Evolutionary conservation across 768 basidiomycete species (phyloP).

Genomic region (Hortiboletus campestris): DNA sequence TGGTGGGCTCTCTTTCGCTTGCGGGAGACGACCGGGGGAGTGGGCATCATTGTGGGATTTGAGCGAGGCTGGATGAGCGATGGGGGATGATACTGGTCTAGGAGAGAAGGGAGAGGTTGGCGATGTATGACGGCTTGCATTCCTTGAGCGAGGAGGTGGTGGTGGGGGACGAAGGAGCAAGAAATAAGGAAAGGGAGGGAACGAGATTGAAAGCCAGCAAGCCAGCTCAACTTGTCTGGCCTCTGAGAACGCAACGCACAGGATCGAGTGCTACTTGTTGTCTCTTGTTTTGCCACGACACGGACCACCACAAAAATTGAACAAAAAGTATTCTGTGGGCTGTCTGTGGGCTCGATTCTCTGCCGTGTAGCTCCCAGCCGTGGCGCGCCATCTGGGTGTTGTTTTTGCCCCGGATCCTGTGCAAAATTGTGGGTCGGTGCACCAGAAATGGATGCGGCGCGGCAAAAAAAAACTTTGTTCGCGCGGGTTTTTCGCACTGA

Average conservation of each 20-base stretch:
- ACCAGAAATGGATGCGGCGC: slow-evolving; percentile 10
- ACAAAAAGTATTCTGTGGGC: not conserved
- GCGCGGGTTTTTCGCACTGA: slow-evolving; percentile 13
- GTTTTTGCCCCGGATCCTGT: slow-evolving; percentile 4
- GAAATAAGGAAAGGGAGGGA: slow-evolving; percentile 14
- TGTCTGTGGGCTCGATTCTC: no score
- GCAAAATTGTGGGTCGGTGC: not conserved
- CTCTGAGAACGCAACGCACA: slow-evolving; percentile 35
- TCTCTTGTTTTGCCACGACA: slow-evolving; percentile 25
- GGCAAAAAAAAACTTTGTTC: not conserved
- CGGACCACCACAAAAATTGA: slow-evolving; percentile 6
- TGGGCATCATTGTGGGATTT: slow-evolving; percentile 64
- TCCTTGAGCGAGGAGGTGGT: slow-evolving; percentile 56
- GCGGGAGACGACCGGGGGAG: slow-evolving; percentile 69
- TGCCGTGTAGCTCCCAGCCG: not conserved
- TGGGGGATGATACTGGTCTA: slow-evolving; percentile 66
- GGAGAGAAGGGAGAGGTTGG: slow-evolving; percentile 56
- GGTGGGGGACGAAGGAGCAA: slow-evolving; percentile 19
- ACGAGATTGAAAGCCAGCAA: slow-evolving; percentile 38
- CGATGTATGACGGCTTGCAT: slow-evolving; percentile 75
- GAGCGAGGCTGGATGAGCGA: slow-evolving; percentile 43
- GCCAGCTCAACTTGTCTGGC: slow-evolving; percentile 31
- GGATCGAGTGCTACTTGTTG: slow-evolving; percentile 33
- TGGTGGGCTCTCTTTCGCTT: slow-evolving; percentile 83
- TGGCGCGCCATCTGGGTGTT: not conserved